phyloP scores from a whole-genome alignment of 805 yeast species.

The Jamesozyma spencerorum region DNA sequence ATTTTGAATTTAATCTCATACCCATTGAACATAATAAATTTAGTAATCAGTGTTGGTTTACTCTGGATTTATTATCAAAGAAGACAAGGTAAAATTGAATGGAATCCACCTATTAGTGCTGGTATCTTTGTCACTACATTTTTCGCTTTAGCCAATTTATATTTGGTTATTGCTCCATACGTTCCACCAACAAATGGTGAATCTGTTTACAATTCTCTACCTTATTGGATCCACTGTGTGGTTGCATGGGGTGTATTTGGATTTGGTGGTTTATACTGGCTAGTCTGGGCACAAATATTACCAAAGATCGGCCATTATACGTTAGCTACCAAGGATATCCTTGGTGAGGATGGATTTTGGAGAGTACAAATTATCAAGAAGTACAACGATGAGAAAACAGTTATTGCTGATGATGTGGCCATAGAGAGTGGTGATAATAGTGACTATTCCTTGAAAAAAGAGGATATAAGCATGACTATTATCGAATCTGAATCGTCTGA shows the following conservation, averaged over 20 bases:
- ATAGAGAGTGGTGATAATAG: not conserved
- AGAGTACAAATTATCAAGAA: constrained; percentile 41
- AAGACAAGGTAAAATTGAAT: constrained; percentile 39
- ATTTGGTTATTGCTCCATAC: constrained; percentile 68
- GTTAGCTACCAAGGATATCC: constrained; percentile 42
- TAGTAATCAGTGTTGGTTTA: constrained; percentile 51
- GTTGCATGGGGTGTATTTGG: constrained; percentile 71
- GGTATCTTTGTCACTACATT: constrained; percentile 53
- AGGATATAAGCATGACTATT: not conserved
- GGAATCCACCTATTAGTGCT: constrained; percentile 69
- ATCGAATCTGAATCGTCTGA: too few relatives aligned
- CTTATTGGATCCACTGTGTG: constrained; percentile 73
- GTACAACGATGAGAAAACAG: constrained; percentile 8
- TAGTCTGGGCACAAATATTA: constrained; percentile 48
- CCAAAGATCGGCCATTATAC: constrained; percentile 49
- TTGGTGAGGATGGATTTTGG: constrained; percentile 68
- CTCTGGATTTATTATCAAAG: constrained; percentile 47
- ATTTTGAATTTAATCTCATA: constrained; percentile 71
- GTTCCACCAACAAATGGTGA: constrained; percentile 62
- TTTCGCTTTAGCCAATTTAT: constrained; percentile 56
- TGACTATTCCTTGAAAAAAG: not conserved
- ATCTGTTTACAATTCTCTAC: constrained; percentile 57
- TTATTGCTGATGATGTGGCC: constrained; percentile 4
- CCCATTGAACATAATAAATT: constrained; percentile 69
- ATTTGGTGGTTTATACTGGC: constrained; percentile 57